Base-by-base conservation (phyloP, 805 yeast species). In the Lipomyces kockii region DNA sequence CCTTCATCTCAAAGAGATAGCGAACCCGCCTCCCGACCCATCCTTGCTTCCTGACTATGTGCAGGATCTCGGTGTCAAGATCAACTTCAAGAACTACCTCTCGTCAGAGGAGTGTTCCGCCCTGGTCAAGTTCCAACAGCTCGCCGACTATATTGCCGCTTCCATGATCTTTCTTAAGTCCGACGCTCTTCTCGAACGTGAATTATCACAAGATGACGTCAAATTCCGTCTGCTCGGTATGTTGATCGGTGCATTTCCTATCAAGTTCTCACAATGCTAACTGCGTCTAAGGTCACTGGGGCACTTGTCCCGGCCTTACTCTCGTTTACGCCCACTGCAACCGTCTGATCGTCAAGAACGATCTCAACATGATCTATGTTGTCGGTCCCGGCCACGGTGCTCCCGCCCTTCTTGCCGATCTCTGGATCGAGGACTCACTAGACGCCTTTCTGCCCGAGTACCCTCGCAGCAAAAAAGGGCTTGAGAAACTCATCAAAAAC, bases 371-470 rank as follows among this genome's bases (percentile, higher is more conserved):
- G 64, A 58, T 71, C 65, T 66, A 49, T 60, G 72, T 71, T 62
- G 66, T 62, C 43, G 73, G 73, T 20, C 73, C 73, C 58, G 73
- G 73, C 61, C 73, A 68, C 59, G 71, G 73, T 39, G 72, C 73
- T 6, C 73, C 72, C 22, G 73, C 73, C 54, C 61, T 71, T 58
- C 71, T 71, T 58, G 70, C 72, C 43, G 61, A 72, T 17, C 65
- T 69, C 62, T 71, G 68, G 68, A 60, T 71, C 53, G 73, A 71
- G 63, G 69, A 66, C 65, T 68, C 73, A 20, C 39, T 70, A 35
- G 68, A 61, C 12, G 62, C 68, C 32, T 71, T 66, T 54, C 51
- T 64, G 17, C 69, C 72, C 34, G 68, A 58, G 32, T 68, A 70
- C 58, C 35, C 66, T 29, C 64, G 66, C 62, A 64, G 52, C 60